Evolutionary conservation across 2,329 filamentous ascomycete species (phyloP), one percentile per base, ranked within the genome.

Genomic region (Ophiocordyceps robertsii): DNA sequence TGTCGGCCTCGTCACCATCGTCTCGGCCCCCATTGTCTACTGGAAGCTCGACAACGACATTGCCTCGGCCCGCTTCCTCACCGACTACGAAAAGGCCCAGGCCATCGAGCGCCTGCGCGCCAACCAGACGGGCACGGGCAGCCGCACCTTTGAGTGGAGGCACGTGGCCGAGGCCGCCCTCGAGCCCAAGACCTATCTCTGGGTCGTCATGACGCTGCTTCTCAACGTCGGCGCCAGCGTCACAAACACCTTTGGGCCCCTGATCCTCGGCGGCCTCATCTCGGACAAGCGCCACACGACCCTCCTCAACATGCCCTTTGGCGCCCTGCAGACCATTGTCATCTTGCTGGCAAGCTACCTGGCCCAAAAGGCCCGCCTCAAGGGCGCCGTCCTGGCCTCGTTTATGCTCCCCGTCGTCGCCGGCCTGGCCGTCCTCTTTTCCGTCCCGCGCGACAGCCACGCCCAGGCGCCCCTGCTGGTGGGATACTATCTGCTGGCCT

Each of bases 41-140:
- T 75, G 66, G 63, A 65, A 66, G 38, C 65, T 84, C 2, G 75
- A 80, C 54, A 72, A 73, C 53, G 75, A 79, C 47, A 69, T 80
- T 16, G 55, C 67, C 0, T 70, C 70, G 0, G 71, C 71, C 0
- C 65, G 70, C 13, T 75, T 73, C 44, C 53, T 92, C 24, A 81
- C 66, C 8, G 72, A 80, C 41, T 68, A 76, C 38, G 84, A 90
- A 49, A 75, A 77, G 12, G 56, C 77, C 0, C 68, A 86, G 36
- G 82, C 80, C 0, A 65, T 88, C 24, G 84, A 86, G 48, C 71
- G 84, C 0, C 75, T 90, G 6, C 70, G 83, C 0, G 69, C 77
- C 19, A 90, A 90, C 51, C 77, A 86, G 55, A 84, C 84, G 46
- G 84, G 84, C 0, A 79, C 84, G 14, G 81, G 80, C 2, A 82